These are phyloP conservation scores for Epichloe festucae DNA, from an alignment of 2,329 filamentous ascomycete genomes.

Conservation along the genomic window DNA sequence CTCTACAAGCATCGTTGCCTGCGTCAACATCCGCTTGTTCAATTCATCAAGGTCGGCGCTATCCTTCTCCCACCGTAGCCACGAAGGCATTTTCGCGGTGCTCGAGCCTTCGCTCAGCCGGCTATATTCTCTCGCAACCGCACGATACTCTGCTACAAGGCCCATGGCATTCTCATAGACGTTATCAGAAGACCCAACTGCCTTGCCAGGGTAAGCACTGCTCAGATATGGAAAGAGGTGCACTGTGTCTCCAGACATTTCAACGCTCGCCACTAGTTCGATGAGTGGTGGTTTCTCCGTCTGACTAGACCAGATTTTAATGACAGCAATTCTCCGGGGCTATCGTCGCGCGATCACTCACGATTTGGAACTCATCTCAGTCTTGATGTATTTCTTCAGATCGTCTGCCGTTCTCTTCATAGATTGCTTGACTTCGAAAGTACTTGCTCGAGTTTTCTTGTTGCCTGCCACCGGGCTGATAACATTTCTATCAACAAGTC, in stretches of 20 bases:
- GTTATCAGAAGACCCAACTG: not conserved
- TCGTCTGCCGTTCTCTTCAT: not conserved
- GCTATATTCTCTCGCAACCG: slow-evolving; percentile 13
- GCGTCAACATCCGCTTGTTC: slow-evolving; percentile 13
- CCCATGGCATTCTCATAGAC: not conserved
- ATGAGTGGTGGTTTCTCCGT: not conserved
- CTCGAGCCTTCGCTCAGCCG: slow-evolving; percentile 8
- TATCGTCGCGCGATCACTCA: slow-evolving; percentile 2
- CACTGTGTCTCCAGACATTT: not conserved
- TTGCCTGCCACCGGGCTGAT: not conserved
- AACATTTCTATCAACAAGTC: not conserved
- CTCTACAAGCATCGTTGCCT: slow-evolving; percentile 12
- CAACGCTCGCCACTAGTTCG: not conserved
- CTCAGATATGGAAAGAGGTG: not conserved
- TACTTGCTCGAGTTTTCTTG: not conserved
- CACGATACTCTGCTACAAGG: slow-evolving; percentile 10
- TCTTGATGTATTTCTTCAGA: slow-evolving; percentile 2
- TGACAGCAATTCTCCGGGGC: not conserved
- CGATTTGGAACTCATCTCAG: not conserved
- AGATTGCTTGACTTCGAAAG: slow-evolving; percentile 1
- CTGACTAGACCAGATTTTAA: not conserved
- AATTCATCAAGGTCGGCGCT: slow-evolving; percentile 16
- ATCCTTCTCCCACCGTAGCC: slow-evolving; percentile 23
- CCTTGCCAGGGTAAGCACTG: not conserved
- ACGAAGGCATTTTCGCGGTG: slow-evolving; percentile 14